Percentiles rank a stretch among this genome's conserved stretches.
Conservation (phyloP, 495 filamentous ascomycete species). For the Aspergillus steynii region DNA sequence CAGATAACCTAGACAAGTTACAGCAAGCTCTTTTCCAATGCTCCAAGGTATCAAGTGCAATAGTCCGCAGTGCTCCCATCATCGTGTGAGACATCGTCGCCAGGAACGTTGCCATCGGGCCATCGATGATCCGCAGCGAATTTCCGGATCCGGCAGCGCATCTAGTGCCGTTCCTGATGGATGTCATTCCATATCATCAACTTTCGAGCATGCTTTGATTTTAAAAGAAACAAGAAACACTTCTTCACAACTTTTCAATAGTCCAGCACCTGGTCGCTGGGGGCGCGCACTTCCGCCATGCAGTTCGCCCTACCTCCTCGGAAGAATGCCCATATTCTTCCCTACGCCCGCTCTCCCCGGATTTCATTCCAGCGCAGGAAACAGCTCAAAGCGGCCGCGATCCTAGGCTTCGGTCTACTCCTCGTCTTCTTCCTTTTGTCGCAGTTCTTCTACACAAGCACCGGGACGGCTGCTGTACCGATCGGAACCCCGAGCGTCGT, state of each 20-base stretch:
- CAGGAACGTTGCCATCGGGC: constrained; percentile 12
- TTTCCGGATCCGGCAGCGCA: constrained; percentile 25
- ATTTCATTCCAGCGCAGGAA: constrained; percentile 63
- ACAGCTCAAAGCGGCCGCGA: constrained; percentile 62
- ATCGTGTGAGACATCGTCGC: neutral
- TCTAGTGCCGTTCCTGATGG: constrained; percentile 2
- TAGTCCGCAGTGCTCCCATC: neutral
- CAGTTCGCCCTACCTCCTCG: constrained; percentile 89
- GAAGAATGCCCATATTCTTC: constrained; percentile 71
- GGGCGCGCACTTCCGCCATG: constrained; percentile 53
- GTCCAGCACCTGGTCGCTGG: constrained; percentile 22
- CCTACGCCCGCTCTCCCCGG: constrained; percentile 58
- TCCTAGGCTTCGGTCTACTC: constrained; percentile 57
- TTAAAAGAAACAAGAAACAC: neutral
- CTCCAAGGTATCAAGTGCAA: neutral
- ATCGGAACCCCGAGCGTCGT: constrained; percentile 79
- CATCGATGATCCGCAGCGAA: constrained; percentile 23
- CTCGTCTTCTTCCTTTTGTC: constrained; percentile 64
- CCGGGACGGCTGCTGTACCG: constrained; percentile 42
- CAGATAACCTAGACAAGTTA: neutral
- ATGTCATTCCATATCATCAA: neutral
- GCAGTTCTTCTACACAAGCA: constrained; percentile 43
- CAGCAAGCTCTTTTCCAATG: neutral
- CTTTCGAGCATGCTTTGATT: constrained; percentile 23
- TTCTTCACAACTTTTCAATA: constrained; percentile 1